These are phyloP conservation scores for Hortaea sp. DNA, from an alignment of 2,329 filamentous ascomycete species.

Conservation along the genomic window DNA sequence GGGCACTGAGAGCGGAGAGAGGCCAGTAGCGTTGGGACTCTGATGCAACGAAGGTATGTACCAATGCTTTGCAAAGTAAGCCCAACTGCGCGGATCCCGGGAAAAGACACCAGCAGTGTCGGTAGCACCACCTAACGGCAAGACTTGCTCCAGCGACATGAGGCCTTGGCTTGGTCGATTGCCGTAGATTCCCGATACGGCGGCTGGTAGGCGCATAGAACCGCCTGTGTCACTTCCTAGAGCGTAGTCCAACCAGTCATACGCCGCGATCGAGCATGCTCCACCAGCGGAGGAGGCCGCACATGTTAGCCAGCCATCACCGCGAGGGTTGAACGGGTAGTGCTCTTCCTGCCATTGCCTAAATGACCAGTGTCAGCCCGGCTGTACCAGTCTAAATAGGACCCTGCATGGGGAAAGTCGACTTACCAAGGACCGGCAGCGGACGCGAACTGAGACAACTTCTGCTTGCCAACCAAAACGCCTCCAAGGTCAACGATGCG, in stretches of 20 bases:
- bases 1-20: constrained; percentile 26
- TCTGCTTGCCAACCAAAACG: constrained; percentile 27
- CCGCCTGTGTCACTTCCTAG: constrained; percentile 25
- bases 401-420: too few relatives aligned
- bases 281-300: constrained; percentile 19
- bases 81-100: constrained; percentile 13
- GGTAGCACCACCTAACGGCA: constrained; percentile 9
- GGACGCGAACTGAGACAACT: constrained; percentile 26
- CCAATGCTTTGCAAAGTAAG: constrained; percentile 30
- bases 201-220: background rate
- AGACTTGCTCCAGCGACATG: constrained; percentile 9
- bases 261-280: constrained; percentile 27
- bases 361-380: too few relatives aligned
- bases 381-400: too few relatives aligned
- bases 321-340: constrained; percentile 29
- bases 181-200: constrained; percentile 5
- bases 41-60: constrained; percentile 22
- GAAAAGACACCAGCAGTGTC: constrained; percentile 13
- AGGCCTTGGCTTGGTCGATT: constrained; percentile 12
- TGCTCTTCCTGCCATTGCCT: constrained; percentile 14
- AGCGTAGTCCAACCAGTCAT: constrained; percentile 32
- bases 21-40: constrained; percentile 27
- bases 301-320: constrained; percentile 27
- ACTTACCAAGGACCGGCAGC: constrained; percentile 6
- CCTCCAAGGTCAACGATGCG: constrained; percentile 26